phyloP scores from a whole-genome alignment of 1,139 yeast genomes.

The Taiozyma sp. region DNA sequence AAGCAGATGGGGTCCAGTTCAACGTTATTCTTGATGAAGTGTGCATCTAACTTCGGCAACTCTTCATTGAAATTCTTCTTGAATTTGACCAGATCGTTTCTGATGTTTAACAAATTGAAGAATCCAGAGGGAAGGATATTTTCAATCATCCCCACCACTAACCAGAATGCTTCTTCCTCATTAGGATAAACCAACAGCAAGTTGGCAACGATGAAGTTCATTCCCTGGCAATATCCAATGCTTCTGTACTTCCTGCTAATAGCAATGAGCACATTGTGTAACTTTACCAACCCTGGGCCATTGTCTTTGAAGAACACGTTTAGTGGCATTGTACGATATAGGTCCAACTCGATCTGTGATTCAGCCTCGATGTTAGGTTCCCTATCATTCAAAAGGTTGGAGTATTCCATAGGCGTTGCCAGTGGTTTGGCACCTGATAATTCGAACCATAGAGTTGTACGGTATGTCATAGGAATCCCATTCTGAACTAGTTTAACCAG shows the following conservation, averaged over 20 bases:
- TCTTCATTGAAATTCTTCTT: conserved; percentile 25
- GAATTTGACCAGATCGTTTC: conserved; percentile 36
- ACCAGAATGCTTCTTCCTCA: conserved; percentile 59
- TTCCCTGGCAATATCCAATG: conserved; percentile 60
- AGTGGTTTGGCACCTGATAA: conserved; percentile 47
- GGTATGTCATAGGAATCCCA: conserved; percentile 45
- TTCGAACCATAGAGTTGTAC: conserved; percentile 51
- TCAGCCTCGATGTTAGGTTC: conserved; percentile 32
- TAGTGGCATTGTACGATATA: conserved; percentile 52
- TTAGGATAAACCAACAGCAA: conserved; percentile 40
- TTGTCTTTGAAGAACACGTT: conserved; percentile 51
- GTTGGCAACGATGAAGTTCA: conserved; percentile 58
- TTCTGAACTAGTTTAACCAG: conserved; percentile 36
- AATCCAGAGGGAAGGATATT: conserved; percentile 48
- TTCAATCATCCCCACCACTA: conserved; percentile 46
- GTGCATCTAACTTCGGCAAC: conserved; percentile 38
- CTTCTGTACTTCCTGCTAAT: conserved; percentile 45
- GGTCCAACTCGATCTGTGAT: conserved; percentile 50
- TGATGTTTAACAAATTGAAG: conserved; percentile 36
- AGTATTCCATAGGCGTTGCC: conserved; percentile 48
- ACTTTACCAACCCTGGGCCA: conserved; percentile 49
- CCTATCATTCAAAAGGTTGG: conserved; percentile 18
- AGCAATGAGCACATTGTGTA: conserved; percentile 47
- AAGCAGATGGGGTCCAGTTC: conserved; percentile 50
- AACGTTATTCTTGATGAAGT: conserved; percentile 32